Percentiles rank a stretch among this genome's conserved stretches.
Evolutionary conservation across 306 rosid genomes (phyloP).

Genomic region (Pterocarpus santalinus): DNA sequence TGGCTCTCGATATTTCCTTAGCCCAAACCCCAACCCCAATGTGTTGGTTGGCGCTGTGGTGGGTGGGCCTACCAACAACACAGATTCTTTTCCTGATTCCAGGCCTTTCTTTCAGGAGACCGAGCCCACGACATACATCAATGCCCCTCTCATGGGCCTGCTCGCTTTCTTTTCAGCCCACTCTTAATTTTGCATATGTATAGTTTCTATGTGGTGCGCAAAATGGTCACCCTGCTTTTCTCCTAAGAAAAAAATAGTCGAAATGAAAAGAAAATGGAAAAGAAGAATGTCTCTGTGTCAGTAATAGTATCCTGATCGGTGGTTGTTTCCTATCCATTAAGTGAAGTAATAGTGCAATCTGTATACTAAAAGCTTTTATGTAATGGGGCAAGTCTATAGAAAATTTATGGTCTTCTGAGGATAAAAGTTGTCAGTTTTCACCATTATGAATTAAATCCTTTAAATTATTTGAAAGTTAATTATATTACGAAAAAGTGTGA

Average conservation of each 20-base stretch:
- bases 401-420: conserved; percentile 5
- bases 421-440: not conserved
- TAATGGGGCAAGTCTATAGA: conserved; percentile 36
- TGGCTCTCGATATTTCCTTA: conserved; percentile 71
- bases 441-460: too few species aligned
- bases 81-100: conserved; percentile 87
- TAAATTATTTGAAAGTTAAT: too few species aligned
- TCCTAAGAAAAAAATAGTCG: not conserved
- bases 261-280: conserved; percentile 5
- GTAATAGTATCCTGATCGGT: conserved; percentile 36
- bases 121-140: conserved; percentile 93
- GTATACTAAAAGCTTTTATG: conserved; percentile 39
- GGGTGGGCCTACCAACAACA: conserved; percentile 84
- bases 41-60: conserved; percentile 83
- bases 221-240: conserved; percentile 58
- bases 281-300: not conserved
- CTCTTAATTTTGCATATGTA: conserved; percentile 49
- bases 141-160: conserved; percentile 91
- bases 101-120: conserved; percentile 91
- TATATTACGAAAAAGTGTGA: too few species aligned
- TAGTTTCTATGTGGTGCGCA: conserved; percentile 53
- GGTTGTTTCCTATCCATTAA: conserved; percentile 37
- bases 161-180: conserved; percentile 89
- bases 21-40: conserved; percentile 87
- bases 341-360: conserved; percentile 41